These are phyloP conservation scores for Neonectria sp. DNA, from an alignment of 2,329 filamentous ascomycete genomes.

Conservation along the genomic window DNA sequence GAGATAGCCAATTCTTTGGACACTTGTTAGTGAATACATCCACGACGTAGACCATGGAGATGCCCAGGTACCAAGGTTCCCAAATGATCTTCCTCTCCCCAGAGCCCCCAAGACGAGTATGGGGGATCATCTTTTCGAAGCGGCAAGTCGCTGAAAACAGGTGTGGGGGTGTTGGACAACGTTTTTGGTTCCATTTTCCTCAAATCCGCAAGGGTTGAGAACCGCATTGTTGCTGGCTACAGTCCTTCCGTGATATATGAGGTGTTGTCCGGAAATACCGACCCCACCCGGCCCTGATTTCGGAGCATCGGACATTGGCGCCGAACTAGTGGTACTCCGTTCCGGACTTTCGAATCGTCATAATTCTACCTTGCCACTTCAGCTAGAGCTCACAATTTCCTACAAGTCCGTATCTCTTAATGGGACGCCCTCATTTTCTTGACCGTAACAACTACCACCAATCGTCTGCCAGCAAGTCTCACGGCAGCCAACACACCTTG, in stretches of 20 bases:
- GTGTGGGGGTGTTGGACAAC: not conserved
- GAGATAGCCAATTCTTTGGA: constrained; percentile 13
- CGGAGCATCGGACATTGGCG: not conserved
- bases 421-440: not conserved
- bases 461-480: not conserved
- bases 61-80: constrained; percentile 16
- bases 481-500: not conserved
- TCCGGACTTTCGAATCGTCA: not conserved
- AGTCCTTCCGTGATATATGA: constrained; percentile 11
- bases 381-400: not conserved
- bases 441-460: not conserved
- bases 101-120: constrained; percentile 24
- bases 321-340: not conserved
- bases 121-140: constrained; percentile 19
- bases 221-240: not conserved
- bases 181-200: not conserved
- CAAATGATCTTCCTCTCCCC: constrained; percentile 22
- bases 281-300: not conserved
- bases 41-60: not conserved
- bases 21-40: not conserved
- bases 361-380: not conserved
- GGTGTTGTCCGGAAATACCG: constrained; percentile 11
- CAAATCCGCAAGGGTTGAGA: too few species aligned
- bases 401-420: not conserved
- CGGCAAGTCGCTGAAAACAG: constrained; percentile 16